Base-by-base conservation (phyloP, 371 early-diverging fungal genomes). In the Mortierella polycephala region DNA sequence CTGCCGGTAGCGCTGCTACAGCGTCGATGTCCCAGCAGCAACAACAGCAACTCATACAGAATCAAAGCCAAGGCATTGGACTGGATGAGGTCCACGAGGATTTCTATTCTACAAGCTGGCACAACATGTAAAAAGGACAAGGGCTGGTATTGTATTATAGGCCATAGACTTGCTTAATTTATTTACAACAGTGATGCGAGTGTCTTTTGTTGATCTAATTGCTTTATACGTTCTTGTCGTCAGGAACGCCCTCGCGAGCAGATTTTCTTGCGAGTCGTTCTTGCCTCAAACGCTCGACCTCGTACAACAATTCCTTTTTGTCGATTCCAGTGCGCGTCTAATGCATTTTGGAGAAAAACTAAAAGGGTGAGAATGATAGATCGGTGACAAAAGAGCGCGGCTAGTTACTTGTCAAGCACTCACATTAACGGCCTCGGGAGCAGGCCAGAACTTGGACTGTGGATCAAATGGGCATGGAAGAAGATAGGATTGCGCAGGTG, bases 311-410 rank as follows among this genome's bases (percentile, higher is more conserved):
- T 37, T 79, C 80, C 69, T 79, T 65, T 23, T 46, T 56, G 53
- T 79, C 80, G 41, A 79, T 79, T 44, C 80, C 80, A 16, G 73
- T 72, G 23, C 80, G 73, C 8, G 80, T 79, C 77, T 76, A 68
- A 45, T 23, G 59, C 12, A 46, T 12, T 23, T 14, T 14, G 50
- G 50, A 16, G 50, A 0, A 1, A 14, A 50, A 7, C 1, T 50
- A 14, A n/a, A 20, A 20, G n/a, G 50, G 16, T 20, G 50, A 16
- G 7, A 7, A 16, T 20, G 1, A 5, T 7, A 8, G 50, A 7
- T 20, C 8, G 16, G 16, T 10, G 23, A 16, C 30, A 21, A 30
- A 5, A 23, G 20, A 13, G 55, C n/a, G n/a, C n/a, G n/a, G n/a
- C n/a, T n/a, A n/a, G n/a, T n/a, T n/a, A n/a, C n/a, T n/a, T n/a